These are phyloP conservation scores for Trametes sanguinea DNA, from an alignment of 768 basidiomycete species.

Conservation along the genomic window DNA sequence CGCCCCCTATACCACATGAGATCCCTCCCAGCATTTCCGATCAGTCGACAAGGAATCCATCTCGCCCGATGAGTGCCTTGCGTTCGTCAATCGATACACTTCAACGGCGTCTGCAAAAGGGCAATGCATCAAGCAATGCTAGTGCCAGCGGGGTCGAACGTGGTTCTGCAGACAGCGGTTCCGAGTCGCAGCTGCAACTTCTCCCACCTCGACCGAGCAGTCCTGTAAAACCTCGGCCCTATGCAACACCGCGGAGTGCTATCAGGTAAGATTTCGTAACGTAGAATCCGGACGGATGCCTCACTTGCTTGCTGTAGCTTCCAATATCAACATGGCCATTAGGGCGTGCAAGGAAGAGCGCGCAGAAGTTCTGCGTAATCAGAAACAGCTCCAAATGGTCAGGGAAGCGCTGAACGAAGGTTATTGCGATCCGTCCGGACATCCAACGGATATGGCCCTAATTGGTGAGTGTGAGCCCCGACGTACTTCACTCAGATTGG, in stretches of 20 bases:
- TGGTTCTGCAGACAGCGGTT: neutral
- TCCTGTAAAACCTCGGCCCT: slow-evolving; percentile 19
- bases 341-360: slow-evolving; percentile 73
- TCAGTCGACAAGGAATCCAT: neutral
- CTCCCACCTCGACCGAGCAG: slow-evolving; percentile 19
- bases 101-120: slow-evolving; percentile 1
- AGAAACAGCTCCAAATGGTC: slow-evolving; percentile 68
- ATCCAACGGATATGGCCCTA: slow-evolving; percentile 56
- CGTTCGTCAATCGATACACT: slow-evolving; percentile 7
- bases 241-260: slow-evolving; percentile 44
- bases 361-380: slow-evolving; percentile 59
- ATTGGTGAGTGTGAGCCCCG: slow-evolving; percentile 46
- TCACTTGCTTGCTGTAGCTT: slow-evolving; percentile 37
- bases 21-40: neutral
- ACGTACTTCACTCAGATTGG: neutral
- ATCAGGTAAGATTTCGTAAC: slow-evolving; percentile 39
- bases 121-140: neutral
- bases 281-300: neutral
- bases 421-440: slow-evolving; percentile 79
- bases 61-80: slow-evolving; percentile 8
- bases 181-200: neutral
- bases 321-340: slow-evolving; percentile 72
- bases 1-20: neutral
- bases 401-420: slow-evolving; percentile 78
- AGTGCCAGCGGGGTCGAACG: neutral